These are phyloP conservation scores for Amanita molliuscula DNA, from an alignment of 768 basidiomycete species.

Conservation along the genomic window DNA sequence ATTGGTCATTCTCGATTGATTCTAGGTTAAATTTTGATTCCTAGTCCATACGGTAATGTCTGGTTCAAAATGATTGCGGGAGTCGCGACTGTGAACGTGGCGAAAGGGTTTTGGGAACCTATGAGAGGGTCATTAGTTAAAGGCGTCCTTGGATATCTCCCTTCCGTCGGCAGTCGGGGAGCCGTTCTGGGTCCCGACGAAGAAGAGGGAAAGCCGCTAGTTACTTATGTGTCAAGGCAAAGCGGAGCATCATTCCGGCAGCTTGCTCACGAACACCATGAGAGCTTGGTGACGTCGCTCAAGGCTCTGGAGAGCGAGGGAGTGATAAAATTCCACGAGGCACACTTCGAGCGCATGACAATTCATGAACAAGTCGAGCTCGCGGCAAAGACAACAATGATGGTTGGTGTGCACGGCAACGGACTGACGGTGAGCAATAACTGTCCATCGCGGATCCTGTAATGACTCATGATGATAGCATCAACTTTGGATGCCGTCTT, in stretches of 20 bases:
- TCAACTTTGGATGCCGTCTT: constrained; percentile 59
- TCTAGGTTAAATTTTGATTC: constrained; percentile 9
- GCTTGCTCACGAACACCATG: constrained; percentile 37
- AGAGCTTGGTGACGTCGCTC: constrained; percentile 36
- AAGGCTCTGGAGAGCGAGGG: constrained; percentile 38
- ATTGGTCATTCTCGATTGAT: not conserved
- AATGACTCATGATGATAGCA: constrained; percentile 19
- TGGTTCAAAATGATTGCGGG: constrained; percentile 29
- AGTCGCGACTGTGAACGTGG: constrained; percentile 18
- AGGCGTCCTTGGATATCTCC: constrained; percentile 23
- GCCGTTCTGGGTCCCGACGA: constrained; percentile 9
- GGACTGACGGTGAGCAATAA: constrained; percentile 41
- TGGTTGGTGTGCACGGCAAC: constrained; percentile 62
- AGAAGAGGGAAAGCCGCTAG: constrained; percentile 14
- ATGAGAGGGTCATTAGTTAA: constrained; percentile 18
- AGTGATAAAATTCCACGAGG: constrained; percentile 36
- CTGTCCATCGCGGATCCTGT: not conserved
- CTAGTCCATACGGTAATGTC: constrained; percentile 16
- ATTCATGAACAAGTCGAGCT: constrained; percentile 55
- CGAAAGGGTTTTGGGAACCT: constrained; percentile 24
- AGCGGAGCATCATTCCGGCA: constrained; percentile 18
- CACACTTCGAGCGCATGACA: constrained; percentile 29
- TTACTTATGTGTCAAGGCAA: constrained; percentile 58
- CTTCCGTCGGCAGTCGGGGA: constrained; percentile 11
- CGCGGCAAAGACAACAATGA: constrained; percentile 51